Percentiles rank a stretch among this genome's conserved stretches.
These are phyloP conservation scores for Leucocoprinus birnbaumii DNA, from an alignment of 768 basidiomycete genomes.

Conservation along the genomic window DNA sequence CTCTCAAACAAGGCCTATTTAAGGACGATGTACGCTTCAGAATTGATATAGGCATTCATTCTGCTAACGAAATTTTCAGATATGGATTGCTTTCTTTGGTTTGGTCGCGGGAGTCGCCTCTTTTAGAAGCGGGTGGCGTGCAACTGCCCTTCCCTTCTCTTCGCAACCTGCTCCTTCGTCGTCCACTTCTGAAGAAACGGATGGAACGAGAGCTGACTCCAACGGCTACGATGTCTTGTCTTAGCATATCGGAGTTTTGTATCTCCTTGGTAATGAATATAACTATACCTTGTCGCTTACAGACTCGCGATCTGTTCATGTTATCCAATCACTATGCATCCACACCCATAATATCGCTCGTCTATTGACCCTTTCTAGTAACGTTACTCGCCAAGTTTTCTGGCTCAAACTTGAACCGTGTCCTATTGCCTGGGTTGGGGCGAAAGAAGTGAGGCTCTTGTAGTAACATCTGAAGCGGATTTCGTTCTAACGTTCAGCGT, in stretches of 20 bases:
- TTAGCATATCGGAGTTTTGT: neutral
- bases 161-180: neutral
- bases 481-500: too few species aligned
- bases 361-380: neutral
- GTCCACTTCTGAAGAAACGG: conserved; percentile 18
- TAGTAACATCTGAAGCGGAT: too few species aligned
- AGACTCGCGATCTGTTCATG: too few species aligned
- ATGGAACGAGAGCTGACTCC: conserved; percentile 13
- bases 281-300: too few species aligned
- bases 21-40: conserved; percentile 52
- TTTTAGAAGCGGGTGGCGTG: conserved; percentile 71
- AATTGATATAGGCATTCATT: neutral
- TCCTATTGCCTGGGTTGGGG: too few species aligned
- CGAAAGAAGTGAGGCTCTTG: too few species aligned
- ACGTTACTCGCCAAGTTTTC: neutral
- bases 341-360: too few species aligned
- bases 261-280: conserved; percentile 5
- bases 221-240: conserved; percentile 25
- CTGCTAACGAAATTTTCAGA: conserved; percentile 21
- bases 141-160: conserved; percentile 48
- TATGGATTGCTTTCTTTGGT: conserved; percentile 40
- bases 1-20: conserved; percentile 63
- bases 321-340: too few species aligned
- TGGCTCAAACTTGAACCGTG: too few species aligned
- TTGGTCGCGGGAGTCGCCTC: conserved; percentile 54